Evolutionary conservation across 805 yeast genomes (phyloP).

Genomic region (Pichia manshurica): DNA sequence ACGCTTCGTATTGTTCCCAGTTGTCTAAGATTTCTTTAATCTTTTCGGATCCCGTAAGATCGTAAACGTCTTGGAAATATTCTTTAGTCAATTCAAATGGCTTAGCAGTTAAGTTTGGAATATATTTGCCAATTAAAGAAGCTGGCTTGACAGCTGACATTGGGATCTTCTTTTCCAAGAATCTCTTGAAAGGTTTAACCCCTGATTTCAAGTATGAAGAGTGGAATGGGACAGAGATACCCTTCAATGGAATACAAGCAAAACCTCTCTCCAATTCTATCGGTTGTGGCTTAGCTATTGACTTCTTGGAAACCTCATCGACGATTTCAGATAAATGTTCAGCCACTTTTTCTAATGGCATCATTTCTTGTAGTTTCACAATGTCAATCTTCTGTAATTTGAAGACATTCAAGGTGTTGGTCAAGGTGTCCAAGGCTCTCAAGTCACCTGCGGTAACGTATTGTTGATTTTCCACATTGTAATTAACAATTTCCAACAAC

Average conservation of each 20-base stretch:
- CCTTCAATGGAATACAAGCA: slow-evolving; percentile 96
- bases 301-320: slow-evolving; percentile 74
- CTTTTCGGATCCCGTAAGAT: slow-evolving; percentile 85
- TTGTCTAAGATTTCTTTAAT: slow-evolving; percentile 85
- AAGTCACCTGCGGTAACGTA: slow-evolving; percentile 98
- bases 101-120: slow-evolving; percentile 97
- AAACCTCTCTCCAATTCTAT: slow-evolving; percentile 96
- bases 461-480: slow-evolving; percentile 96
- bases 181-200: slow-evolving; percentile 97
- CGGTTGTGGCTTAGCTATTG: slow-evolving; percentile 89
- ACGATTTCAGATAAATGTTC: slow-evolving; percentile 85
- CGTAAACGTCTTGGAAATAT: slow-evolving; percentile 93
- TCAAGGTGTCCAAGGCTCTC: slow-evolving; percentile 87
- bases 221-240: slow-evolving; percentile 99
- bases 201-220: slow-evolving; percentile 97
- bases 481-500: slow-evolving; percentile 97
- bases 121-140: slow-evolving; percentile 88
- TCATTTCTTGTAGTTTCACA: slow-evolving; percentile 73
- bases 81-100: slow-evolving; percentile 95
- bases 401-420: slow-evolving; percentile 88
- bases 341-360: slow-evolving; percentile 83
- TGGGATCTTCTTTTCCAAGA: slow-evolving; percentile 92
- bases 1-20: slow-evolving; percentile 84
- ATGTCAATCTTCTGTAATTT: slow-evolving; percentile 93
- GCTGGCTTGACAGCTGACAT: slow-evolving; percentile 93